Conservation (phyloP, 345 rosid genomes). For the Stellera chamaejasme region DNA sequence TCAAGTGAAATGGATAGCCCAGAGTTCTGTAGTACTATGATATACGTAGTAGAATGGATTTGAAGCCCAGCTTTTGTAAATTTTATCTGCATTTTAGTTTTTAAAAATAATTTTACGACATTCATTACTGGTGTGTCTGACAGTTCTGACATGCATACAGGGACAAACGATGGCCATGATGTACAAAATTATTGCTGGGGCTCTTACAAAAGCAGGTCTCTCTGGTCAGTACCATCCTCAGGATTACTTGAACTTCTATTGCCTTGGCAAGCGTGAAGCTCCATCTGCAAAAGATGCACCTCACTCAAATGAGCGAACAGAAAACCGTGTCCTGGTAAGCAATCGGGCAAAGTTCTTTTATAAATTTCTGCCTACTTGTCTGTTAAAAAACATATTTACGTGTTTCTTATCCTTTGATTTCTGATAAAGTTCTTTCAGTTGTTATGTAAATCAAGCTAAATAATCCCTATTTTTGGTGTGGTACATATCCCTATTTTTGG, state of each 20-base stretch:
- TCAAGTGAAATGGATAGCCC: too few relatives aligned
- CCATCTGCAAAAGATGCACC: constrained; percentile 12
- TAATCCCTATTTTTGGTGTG: too few relatives aligned
- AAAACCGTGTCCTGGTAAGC: constrained; percentile 37
- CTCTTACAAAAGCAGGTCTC: constrained; percentile 37
- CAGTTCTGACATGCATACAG: constrained; percentile 22
- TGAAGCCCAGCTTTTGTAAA: too few relatives aligned
- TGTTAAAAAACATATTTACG: background rate
- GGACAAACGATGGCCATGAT: constrained; percentile 68
- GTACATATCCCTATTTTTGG: too few relatives aligned
- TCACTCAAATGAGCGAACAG: constrained; percentile 18
- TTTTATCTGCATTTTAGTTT: too few relatives aligned
- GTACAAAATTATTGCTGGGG: constrained; percentile 47
- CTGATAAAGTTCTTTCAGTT: too few relatives aligned
- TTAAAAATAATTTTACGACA: too few relatives aligned
- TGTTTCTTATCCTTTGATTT: too few relatives aligned
- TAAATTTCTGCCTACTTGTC: background rate
- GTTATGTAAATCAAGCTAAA: background rate
- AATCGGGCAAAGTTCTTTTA: too few relatives aligned
- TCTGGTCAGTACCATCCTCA: constrained; percentile 31
- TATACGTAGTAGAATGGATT: too few relatives aligned
- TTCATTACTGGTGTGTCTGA: too few relatives aligned
- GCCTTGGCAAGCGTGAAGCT: constrained; percentile 62
- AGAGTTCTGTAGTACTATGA: too few relatives aligned
- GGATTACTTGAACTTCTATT: constrained; percentile 60